Base-by-base conservation (phyloP, 225 moss, liverwort and hornwort species). In the Neckera pumila region DNA sequence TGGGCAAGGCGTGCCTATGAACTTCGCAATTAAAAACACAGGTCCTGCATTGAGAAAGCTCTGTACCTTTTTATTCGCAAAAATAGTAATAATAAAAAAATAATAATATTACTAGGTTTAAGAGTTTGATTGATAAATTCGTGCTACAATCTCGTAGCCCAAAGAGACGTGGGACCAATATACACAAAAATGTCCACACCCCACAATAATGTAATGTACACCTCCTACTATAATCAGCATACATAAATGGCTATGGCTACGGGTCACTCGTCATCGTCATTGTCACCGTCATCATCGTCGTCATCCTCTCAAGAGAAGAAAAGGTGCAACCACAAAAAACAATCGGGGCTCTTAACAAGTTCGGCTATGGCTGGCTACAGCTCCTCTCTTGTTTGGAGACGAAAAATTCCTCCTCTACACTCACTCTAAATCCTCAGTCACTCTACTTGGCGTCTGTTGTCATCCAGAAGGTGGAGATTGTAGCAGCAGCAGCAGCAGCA, bases 121-220 rank as follows among this genome's bases (percentile, higher is more conserved):
- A 84, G 77, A 58, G 85, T 90, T 76, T 66, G 45, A 34, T 79
- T 76, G 36, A 81, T 14, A 9, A 87, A 76, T 66, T 63, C 28
- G 49, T 34, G 80, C 93, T 92, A 90, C 93, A 86, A 92, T 93
- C 89, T 89, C 14, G 88, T 91, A 92, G 91, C 86, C 81, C 73
- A 26, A 80, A 88, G 51, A 61, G 76, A 83, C 69, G 91, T 92
- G 91, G 91, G 91, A 93, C 89, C 92, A 89, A 91, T 93, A 92
- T 93, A 91, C 92, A 93, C 93, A 93, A 93, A 93, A 93, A 84
- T 91, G 93, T 90, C 93, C 93, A n/a, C 92, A 91, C 88, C 85
- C 71, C 88, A 84, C 86, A 88, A 91, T 91, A 88, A 92, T 88
- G 90, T 92, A 92, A 90, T 89, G 92, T 93, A 93, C 93, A 88